Base-by-base conservation (phyloP, 2,329 filamentous ascomycete genomes). In the Fusarium guadeloupense region DNA sequence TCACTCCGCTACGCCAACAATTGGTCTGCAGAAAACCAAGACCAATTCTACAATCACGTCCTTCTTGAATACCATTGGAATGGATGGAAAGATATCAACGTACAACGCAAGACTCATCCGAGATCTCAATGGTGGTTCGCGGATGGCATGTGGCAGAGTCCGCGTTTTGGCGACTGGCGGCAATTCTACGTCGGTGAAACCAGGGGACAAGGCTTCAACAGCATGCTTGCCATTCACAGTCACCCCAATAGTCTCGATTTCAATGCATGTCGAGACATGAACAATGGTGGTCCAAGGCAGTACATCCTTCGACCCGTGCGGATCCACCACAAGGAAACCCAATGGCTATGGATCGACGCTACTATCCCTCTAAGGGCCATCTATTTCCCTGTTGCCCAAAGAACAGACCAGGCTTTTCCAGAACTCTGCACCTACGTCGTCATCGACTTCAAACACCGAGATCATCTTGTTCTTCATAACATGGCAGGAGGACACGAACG, bases 21-120 rank as follows among this genome's bases (percentile, higher is more conserved):
- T 3, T 53, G 45, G 40, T 3, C 3, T 0, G 55, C 54, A 1
- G 3, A 53, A 0, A 42, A 58, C 16, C 1, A 0, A 16, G 2
- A 4, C 2, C 10, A 21, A 1, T 59, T 59, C 5, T 59, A 59
- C 5, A 37, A 9, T 1, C 12, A 16, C 1, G 7, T 59, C 1
- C 54, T 59, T 2, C 6, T 59, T 0, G 56, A 59, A 5, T 59
- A 59, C 19, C 30, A 59, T 4, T 59, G 56, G 47, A 59, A 59
- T 1, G 56, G 41, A 0, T 59, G 37, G 37, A 9, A 2, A 7
- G 3, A 25, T 0, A 39, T n/a, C 2, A 34, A 34, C 0, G 30
- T 9, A 4, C 21, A 20, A 13, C 7, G 7, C 4, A 50, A 20
- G 4, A 6, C 1, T 9, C 51, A 54, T 10, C 2, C 3, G 3